Percentiles rank a stretch among this genome's conserved stretches.
Conservation (phyloP, 441 rosid species). For the Codiaeum variegatum region DNA sequence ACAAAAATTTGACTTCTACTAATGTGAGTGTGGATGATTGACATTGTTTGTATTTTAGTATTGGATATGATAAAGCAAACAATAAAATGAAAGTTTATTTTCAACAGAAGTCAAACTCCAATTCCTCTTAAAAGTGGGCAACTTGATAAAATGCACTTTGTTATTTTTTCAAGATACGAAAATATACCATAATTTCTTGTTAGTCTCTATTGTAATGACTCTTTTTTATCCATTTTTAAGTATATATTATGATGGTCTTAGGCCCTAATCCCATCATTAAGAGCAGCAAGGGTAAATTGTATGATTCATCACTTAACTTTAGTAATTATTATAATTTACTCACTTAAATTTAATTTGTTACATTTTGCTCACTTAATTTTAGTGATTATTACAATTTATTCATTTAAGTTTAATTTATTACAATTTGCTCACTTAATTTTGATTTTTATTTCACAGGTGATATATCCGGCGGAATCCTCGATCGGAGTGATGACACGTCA, state of each 20-base stretch:
- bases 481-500: too few species aligned
- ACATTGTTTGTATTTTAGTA: neutral
- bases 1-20: too few species aligned
- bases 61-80: neutral
- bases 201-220: neutral
- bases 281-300: too few species aligned
- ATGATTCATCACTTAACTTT: too few species aligned
- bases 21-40: neutral
- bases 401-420: too few species aligned
- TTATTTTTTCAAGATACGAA: slow-evolving; percentile 15
- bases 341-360: too few species aligned
- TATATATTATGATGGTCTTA: slow-evolving; percentile 2
- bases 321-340: too few species aligned
- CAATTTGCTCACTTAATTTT: too few species aligned
- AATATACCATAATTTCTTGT: slow-evolving; percentile 1
- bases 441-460: too few species aligned
- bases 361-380: too few species aligned
- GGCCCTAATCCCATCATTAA: neutral
- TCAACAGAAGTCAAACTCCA: slow-evolving; percentile 3
- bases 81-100: neutral
- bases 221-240: slow-evolving; percentile 13
- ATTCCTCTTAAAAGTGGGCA: slow-evolving; percentile 19
- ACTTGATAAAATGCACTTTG: slow-evolving; percentile 27
- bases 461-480: too few species aligned
- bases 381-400: too few species aligned